Evolutionary conservation across 208 protist species (phyloP).

Genomic region (Porcisia hertigi): DNA sequence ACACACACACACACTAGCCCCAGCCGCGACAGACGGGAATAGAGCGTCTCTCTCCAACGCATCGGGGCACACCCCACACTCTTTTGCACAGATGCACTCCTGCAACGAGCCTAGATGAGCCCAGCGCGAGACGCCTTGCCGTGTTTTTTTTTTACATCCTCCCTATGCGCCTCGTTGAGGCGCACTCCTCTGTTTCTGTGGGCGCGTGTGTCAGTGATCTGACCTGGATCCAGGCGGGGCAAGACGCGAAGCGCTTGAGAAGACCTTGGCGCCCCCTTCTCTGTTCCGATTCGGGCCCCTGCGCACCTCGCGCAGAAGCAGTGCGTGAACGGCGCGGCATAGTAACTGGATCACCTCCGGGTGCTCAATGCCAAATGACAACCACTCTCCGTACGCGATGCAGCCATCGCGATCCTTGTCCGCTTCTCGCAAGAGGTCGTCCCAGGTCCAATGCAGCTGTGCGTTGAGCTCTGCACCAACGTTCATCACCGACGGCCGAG

Average conservation of each 20-base stretch:
- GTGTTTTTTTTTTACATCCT: not conserved
- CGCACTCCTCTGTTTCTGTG: not conserved
- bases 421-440: constrained; percentile 46
- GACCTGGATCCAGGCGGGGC: not conserved
- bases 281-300: not conserved
- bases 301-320: constrained; percentile 1
- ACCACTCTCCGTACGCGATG: constrained; percentile 59
- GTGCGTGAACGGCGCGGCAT: constrained; percentile 21
- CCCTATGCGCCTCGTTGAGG: not conserved
- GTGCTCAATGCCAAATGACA: constrained; percentile 42
- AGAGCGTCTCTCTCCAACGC: not conserved
- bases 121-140: constrained; percentile 14
- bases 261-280: not conserved
- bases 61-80: not conserved
- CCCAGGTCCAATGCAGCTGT: constrained; percentile 15
- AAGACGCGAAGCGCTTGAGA: not conserved
- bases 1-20: not conserved
- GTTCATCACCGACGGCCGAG: not conserved
- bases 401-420: constrained; percentile 54
- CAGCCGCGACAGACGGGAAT: not conserved
- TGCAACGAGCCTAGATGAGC: constrained; percentile 8
- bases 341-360: constrained; percentile 44
- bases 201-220: not conserved
- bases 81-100: constrained; percentile 7
- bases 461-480: constrained; percentile 14